These are phyloP conservation scores for Laburnicola sp. DNA, from an alignment of 2,329 filamentous ascomycete species.

Conservation along the genomic window DNA sequence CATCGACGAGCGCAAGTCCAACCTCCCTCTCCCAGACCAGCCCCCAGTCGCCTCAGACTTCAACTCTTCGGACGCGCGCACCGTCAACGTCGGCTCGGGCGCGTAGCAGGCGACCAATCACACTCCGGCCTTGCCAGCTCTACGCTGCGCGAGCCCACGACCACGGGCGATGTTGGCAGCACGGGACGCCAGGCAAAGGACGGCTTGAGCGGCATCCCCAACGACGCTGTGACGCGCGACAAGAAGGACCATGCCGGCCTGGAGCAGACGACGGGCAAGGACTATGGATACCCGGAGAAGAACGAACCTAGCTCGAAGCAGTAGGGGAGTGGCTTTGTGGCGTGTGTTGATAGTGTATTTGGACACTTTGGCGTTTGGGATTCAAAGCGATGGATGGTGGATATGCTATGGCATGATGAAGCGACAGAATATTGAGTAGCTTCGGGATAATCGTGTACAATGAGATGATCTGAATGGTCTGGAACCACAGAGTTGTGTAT, in stretches of 20 bases:
- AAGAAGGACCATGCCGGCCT: slow-evolving; percentile 48
- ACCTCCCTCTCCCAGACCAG: slow-evolving; percentile 78
- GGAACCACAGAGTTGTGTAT: not conserved
- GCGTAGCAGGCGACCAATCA: slow-evolving; percentile 39
- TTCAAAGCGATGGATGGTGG: not conserved
- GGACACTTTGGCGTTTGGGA: not conserved
- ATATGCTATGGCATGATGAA: not conserved
- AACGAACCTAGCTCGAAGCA: slow-evolving; percentile 42
- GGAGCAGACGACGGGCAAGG: slow-evolving; percentile 47
- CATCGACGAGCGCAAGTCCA: slow-evolving; percentile 69
- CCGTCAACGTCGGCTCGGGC: slow-evolving; percentile 71
- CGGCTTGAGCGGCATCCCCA: slow-evolving; percentile 58
- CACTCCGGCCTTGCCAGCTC: slow-evolving; percentile 56
- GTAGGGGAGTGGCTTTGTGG: slow-evolving; percentile 20
- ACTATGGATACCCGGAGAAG: slow-evolving; percentile 49
- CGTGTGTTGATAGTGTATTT: slow-evolving; percentile 2
- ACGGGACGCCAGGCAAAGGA: slow-evolving; percentile 68
- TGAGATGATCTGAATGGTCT: slow-evolving; percentile 3
- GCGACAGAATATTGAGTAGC: not conserved
- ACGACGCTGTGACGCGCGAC: slow-evolving; percentile 61
- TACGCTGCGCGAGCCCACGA: slow-evolving; percentile 50
- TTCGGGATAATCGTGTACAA: not conserved
- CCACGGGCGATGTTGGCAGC: slow-evolving; percentile 55
- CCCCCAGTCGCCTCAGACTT: slow-evolving; percentile 77
- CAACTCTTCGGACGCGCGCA: slow-evolving; percentile 70